Evolutionary conservation across 108 stramenopile species (phyloP).

Genomic region (Schizochytrium sp.): DNA sequence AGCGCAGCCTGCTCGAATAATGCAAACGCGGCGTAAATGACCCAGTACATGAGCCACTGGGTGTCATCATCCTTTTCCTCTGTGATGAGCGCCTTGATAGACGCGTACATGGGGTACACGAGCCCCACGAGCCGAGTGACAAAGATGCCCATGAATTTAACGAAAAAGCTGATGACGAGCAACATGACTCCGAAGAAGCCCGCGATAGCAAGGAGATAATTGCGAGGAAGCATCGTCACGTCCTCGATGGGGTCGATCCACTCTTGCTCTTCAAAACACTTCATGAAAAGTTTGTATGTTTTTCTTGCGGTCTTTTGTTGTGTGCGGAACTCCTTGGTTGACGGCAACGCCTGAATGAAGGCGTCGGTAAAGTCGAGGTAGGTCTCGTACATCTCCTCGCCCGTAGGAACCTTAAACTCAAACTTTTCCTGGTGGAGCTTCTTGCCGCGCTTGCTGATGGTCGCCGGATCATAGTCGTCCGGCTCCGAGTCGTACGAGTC

Average conservation of each 20-base stretch:
- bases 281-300: background rate
- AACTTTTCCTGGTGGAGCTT: background rate
- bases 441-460: background rate
- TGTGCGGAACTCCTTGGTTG: background rate
- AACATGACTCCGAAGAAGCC: background rate
- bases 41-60: constrained; percentile 21
- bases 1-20: background rate
- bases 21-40: constrained; percentile 1
- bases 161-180: background rate
- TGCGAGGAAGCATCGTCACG: background rate
- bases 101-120: background rate
- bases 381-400: background rate
- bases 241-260: background rate
- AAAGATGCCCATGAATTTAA: background rate
- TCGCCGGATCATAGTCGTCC: background rate
- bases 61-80: constrained; percentile 8
- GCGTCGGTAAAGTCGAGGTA: background rate
- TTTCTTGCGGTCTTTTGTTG: background rate
- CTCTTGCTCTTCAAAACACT: background rate
- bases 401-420: background rate
- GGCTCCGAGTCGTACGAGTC: background rate
- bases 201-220: background rate
- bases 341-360: background rate
- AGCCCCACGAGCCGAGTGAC: background rate
- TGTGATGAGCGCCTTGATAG: background rate